Base-by-base conservation (phyloP, 768 basidiomycete genomes). In the Clavulina sp. region DNA sequence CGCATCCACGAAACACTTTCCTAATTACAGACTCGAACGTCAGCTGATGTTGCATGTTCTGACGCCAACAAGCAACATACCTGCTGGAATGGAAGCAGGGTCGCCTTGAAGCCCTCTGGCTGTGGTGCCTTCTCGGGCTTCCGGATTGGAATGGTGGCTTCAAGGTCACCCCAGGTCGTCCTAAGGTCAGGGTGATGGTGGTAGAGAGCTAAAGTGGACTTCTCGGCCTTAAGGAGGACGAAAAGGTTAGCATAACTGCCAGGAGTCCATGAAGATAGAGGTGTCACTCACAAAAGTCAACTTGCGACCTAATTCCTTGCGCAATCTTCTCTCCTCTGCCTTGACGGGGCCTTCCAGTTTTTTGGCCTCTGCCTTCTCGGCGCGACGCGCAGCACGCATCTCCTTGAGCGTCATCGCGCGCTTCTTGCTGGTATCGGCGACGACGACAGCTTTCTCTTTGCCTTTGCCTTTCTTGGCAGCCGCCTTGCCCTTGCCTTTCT, bases 1-100 rank as follows among this genome's bases (percentile, higher is more conserved):
- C 77, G 75, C 88, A 99, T 93, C 95, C 95, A 99, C 60, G 71
- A 81, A 56, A 99, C 69, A 66, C 86, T 88, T 67, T 99, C 95
- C 49, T 46, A 46, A 13, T n/a, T n/a, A n/a, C n/a, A n/a, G n/a
- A n/a, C n/a, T n/a, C n/a, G n/a, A 46, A 24, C 13, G 43, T 16
- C 13, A 21, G 13, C 36, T 38, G 36, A 13, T 13, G 13, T 21
- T 13, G 36, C 21, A 13, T 38, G 36, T 38, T 21, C 13, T 21
- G 36, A 38, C 13, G 21, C 21, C 36, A 38, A 38, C 13, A 21
- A 38, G 36, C 21, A 38, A 13, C 36, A 38, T 38, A 46, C 43
- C 43, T 76, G 77, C 64, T 99, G 95, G 74, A 97, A 99, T 1
- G 92, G 93, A 32, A 99, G 69, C 3, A 99, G 73, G 0, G 74